phyloP scores from a whole-genome alignment of 768 basidiomycete species.

The Amanita phalloides region DNA sequence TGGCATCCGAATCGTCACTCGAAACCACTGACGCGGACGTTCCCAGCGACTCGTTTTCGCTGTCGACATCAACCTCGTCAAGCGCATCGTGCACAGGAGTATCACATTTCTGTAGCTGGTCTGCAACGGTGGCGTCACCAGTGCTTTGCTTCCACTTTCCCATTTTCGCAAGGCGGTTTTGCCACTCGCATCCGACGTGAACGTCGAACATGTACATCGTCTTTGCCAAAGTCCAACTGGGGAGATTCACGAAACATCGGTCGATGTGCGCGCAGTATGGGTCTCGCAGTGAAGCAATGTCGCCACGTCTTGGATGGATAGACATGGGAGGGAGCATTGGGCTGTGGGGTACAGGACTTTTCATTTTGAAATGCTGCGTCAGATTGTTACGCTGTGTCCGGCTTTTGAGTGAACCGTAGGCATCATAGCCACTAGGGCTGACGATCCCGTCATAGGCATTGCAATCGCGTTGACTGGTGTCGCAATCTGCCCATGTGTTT shows the following conservation, averaged over 20 bases:
- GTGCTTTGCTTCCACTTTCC: background rate
- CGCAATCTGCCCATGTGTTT: slow-evolving; percentile 36
- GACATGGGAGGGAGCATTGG: slow-evolving; percentile 23
- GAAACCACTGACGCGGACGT: slow-evolving; percentile 22
- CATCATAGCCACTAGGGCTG: background rate
- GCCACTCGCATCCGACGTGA: slow-evolving; percentile 17
- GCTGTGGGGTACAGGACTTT: slow-evolving; percentile 4
- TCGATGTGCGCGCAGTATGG: slow-evolving; percentile 47
- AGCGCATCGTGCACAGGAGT: slow-evolving; percentile 11
- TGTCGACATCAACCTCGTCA: slow-evolving; percentile 17
- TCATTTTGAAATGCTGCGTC: slow-evolving; percentile 2
- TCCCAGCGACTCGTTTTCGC: slow-evolving; percentile 23
- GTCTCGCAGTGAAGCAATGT: slow-evolving; percentile 47
- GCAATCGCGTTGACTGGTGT: background rate
- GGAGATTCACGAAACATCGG: slow-evolving; percentile 43
- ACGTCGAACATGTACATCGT: slow-evolving; percentile 54
- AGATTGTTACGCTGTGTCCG: background rate
- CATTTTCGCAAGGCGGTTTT: background rate
- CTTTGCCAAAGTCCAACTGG: slow-evolving; percentile 59
- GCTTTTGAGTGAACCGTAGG: background rate
- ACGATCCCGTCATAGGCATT: background rate
- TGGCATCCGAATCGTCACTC: slow-evolving; percentile 46
- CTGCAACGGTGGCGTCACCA: background rate
- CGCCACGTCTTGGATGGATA: slow-evolving; percentile 53
- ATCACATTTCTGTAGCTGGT: background rate